phyloP scores from a whole-genome alignment of 1,284 basidiomycete genomes.

The Laetiporus sulphureus region DNA sequence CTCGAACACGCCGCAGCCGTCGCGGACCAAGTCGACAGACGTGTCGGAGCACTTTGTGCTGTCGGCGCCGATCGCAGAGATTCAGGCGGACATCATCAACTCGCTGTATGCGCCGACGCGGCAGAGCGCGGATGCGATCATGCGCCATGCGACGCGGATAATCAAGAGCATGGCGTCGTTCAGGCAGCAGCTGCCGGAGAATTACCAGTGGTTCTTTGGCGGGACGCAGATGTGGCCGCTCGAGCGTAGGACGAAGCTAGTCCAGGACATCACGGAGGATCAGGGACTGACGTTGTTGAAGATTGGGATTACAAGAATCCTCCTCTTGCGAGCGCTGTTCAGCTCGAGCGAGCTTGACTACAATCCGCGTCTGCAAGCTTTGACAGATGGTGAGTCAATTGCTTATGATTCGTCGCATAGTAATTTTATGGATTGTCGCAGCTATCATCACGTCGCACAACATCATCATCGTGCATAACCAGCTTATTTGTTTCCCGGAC shows the following conservation, averaged over 20 bases:
- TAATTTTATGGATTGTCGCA: slow-evolving; percentile 26
- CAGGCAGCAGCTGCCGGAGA: slow-evolving; percentile 55
- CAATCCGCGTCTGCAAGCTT: slow-evolving; percentile 53
- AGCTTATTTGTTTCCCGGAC: slow-evolving; percentile 74
- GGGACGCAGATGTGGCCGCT: slow-evolving; percentile 67
- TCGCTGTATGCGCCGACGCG: slow-evolving; percentile 69
- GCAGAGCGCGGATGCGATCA: slow-evolving; percentile 58
- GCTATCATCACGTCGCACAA: slow-evolving; percentile 81
- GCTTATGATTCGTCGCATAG: no score
- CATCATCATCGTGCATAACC: slow-evolving; percentile 72
- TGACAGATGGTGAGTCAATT: slow-evolving; percentile 64
- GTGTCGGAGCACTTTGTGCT: slow-evolving; percentile 69
- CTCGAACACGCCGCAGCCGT: slow-evolving; percentile 67
- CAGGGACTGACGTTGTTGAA: slow-evolving; percentile 75
- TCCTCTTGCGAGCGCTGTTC: slow-evolving; percentile 70
- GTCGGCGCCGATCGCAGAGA: slow-evolving; percentile 65
- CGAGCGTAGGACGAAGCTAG: slow-evolving; percentile 56
- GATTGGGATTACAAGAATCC: slow-evolving; percentile 70
- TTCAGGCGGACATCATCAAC: slow-evolving; percentile 81
- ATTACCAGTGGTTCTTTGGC: slow-evolving; percentile 63
- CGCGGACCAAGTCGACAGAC: slow-evolving; percentile 36
- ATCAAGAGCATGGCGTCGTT: slow-evolving; percentile 69
- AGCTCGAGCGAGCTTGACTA: slow-evolving; percentile 64
- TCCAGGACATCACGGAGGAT: slow-evolving; percentile 68
- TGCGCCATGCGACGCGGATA: slow-evolving; percentile 70